phyloP scores from a whole-genome alignment of 192 early-diverging fungal genomes.

The Coemansia sp. region DNA sequence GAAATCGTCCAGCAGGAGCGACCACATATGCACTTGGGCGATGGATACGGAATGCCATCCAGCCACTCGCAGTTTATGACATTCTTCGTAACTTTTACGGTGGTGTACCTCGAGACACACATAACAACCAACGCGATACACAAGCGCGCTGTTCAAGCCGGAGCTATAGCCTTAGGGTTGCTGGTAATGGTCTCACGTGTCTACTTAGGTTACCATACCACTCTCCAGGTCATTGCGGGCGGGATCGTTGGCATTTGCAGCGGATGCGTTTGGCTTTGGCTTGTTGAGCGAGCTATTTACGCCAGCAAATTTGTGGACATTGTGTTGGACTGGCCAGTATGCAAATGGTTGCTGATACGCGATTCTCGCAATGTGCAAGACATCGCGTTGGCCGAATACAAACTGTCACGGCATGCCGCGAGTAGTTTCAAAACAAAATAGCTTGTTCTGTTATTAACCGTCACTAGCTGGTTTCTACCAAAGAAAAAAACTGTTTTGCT shows the following conservation, averaged over 20 bases:
- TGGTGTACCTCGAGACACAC: constrained; percentile 22
- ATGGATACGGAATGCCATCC: constrained; percentile 56
- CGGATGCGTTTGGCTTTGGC: constrained; percentile 26
- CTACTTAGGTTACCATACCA: constrained; percentile 46
- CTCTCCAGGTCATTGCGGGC: constrained; percentile 29
- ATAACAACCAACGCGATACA: constrained; percentile 12
- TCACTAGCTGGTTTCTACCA: neutral
- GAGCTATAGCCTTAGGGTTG: constrained; percentile 20
- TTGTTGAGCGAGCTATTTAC: constrained; percentile 22
- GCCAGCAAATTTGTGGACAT: constrained; percentile 7
- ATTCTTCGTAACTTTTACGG: constrained; percentile 30
- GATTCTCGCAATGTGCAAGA: constrained; percentile 33
- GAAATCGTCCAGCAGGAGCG: constrained; percentile 23
- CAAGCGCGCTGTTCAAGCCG: constrained; percentile 17
- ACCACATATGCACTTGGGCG: constrained; percentile 39
- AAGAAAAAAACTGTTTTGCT: neutral
- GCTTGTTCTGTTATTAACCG: neutral
- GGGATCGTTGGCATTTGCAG: constrained; percentile 14
- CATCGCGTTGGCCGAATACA: constrained; percentile 43
- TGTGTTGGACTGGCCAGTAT: constrained; percentile 10
- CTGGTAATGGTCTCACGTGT: constrained; percentile 34
- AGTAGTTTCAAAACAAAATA: neutral
- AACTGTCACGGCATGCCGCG: constrained; percentile 14
- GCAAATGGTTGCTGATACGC: constrained; percentile 43
- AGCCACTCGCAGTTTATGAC: constrained; percentile 57